Evolutionary conservation across 1,139 yeast species (phyloP), one percentile per base, ranked within the genome.

Genomic region (Scheffersomyces quercinus): DNA sequence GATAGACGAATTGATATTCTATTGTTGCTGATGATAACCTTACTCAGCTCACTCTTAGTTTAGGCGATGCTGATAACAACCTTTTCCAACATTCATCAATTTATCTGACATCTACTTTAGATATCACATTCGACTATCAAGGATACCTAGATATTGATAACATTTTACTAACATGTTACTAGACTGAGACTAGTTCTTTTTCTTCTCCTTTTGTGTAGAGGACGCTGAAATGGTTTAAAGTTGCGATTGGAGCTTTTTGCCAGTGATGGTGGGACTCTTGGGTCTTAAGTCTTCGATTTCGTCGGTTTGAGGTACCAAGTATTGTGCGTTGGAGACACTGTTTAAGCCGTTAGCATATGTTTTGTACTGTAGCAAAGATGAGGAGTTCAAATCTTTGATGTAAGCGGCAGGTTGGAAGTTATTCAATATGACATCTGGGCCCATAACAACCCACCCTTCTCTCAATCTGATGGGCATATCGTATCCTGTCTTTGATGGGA

Each of bases 361-460:
- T 48, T 61, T 67, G 52, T 65, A 62, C 40, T 60, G 62, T 16
- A 71, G 56, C 47, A 56, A 37, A 5, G 77, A 71, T 48, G 65
- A 70, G 5, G 58, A 43, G 42, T 59, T 55, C 41, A 74, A 53
- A 39, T 73, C 73, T 33, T 61, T 53, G 40, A 64, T 65, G 54
- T 71, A 74, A 24, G 51, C 53, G 5, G 38, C 45, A 1, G 75
- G 72, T 41, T 62, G 58, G 47, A 91, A 88, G 59, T 88, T 88
- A 59, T 88, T 79, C 31, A 88, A 58, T 51, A 87, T 62, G 3
- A 86, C 81, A 63, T 90, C 96, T 0, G 97, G 97, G 51, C 93
- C 80, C 77, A 88, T 73, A 12, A 89, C 78, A 3, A 89, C 95
- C 98, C 98, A 91, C 2, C 98, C 97, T 2, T 83, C 84, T 53